phyloP scores from a whole-genome alignment of 2,329 filamentous ascomycete species.

The Aureobasidium melanogenum region DNA sequence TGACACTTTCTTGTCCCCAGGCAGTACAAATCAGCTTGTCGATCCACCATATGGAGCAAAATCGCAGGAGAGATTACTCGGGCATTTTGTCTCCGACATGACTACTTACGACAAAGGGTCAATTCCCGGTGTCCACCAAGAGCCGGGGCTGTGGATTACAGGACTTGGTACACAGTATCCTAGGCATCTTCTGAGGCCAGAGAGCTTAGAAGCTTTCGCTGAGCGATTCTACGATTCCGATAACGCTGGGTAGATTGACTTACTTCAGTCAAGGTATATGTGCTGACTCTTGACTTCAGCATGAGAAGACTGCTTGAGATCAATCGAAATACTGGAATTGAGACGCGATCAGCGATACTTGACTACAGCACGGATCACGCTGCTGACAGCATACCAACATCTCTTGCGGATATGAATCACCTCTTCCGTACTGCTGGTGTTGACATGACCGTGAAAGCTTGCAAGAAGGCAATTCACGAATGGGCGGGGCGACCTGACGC shows the following conservation, averaged over 20 bases:
- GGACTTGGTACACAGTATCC: conserved; percentile 17
- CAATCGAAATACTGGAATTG: not conserved
- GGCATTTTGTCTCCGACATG: no score
- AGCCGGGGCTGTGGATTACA: conserved; percentile 14
- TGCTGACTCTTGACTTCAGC: not conserved
- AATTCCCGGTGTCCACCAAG: no score
- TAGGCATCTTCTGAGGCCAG: not conserved
- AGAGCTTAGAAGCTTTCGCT: not conserved
- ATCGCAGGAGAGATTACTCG: no score
- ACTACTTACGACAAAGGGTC: no score
- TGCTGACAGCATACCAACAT: not conserved
- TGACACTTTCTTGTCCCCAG: no score
- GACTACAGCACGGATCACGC: not conserved
- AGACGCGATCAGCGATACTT: not conserved
- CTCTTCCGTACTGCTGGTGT: not conserved
- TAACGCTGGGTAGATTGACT: not conserved
- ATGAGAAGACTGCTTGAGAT: not conserved
- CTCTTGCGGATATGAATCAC: not conserved
- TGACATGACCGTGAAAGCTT: not conserved
- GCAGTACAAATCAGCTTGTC: no score
- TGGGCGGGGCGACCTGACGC: conserved; percentile 9
- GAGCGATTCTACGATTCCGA: not conserved
- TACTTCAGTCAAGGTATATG: no score
- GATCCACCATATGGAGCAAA: no score
- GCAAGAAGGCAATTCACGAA: not conserved